Percentiles rank a stretch among this genome's conserved stretches.
Evolutionary conservation across 2,329 filamentous ascomycete genomes (phyloP).

Genomic region (Sclerotinia minor): DNA sequence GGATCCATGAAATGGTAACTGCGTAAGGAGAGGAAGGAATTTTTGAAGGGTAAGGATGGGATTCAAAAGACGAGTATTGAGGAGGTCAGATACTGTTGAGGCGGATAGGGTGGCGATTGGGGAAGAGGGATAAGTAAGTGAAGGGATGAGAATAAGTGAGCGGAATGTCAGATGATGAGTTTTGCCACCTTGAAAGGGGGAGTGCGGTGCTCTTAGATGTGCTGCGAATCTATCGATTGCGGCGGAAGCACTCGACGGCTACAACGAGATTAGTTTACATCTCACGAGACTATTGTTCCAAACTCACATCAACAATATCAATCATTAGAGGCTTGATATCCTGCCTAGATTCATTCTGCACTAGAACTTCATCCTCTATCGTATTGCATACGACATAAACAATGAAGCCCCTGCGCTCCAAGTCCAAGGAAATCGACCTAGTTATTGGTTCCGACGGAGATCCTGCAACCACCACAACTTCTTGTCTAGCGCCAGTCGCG

Average conservation of each 20-base stretch:
- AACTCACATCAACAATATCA: constrained; percentile 75
- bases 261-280: constrained; percentile 29
- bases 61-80: constrained; percentile 88
- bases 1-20: constrained; percentile 47
- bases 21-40: constrained; percentile 77
- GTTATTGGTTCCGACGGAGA: constrained; percentile 82
- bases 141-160: constrained; percentile 81
- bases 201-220: constrained; percentile 72
- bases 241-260: constrained; percentile 67
- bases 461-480: constrained; percentile 87
- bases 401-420: constrained; percentile 89
- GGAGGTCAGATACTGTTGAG: constrained; percentile 81
- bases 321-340: constrained; percentile 82
- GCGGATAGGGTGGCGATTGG: constrained; percentile 83
- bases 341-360: constrained; percentile 72
- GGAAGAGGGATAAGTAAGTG: constrained; percentile 75
- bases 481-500: constrained; percentile 78
- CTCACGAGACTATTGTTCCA: background rate
- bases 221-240: constrained; percentile 71
- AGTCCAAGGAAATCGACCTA: constrained; percentile 76
- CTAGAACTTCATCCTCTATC: constrained; percentile 78
- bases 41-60: constrained; percentile 86
- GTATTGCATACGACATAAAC: constrained; percentile 87
- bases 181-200: constrained; percentile 73
- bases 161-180: constrained; percentile 75